Evolutionary conservation across 2,329 filamentous ascomycete genomes (phyloP).

Genomic region (Penicillium expansum): DNA sequence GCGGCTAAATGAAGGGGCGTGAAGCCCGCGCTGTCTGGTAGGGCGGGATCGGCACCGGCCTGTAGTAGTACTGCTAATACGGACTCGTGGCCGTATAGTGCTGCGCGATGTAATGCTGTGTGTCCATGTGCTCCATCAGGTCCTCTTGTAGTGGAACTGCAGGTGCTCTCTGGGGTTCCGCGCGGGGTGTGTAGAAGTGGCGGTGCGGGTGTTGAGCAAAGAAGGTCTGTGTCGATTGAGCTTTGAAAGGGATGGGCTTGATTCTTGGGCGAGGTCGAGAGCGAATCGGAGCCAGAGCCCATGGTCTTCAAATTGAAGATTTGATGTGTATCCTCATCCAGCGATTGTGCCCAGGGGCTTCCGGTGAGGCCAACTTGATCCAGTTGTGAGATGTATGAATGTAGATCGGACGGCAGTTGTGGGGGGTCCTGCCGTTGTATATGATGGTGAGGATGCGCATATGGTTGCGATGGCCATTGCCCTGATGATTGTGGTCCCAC

Average conservation of each 20-base stretch:
- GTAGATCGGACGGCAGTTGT: background rate
- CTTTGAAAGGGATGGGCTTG: background rate
- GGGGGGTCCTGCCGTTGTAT: background rate
- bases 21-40: constrained; percentile 8
- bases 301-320: background rate
- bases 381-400: background rate
- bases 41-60: constrained; percentile 7
- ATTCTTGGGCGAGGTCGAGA: background rate
- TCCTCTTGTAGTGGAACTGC: background rate
- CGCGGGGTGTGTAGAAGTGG: background rate
- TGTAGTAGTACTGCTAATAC: constrained; percentile 7
- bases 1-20: constrained; percentile 9
- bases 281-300: background rate
- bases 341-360: background rate
- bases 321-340: background rate
- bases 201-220: background rate
- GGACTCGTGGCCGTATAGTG: constrained; percentile 3
- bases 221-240: background rate
- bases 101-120: constrained; percentile 4
- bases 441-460: background rate
- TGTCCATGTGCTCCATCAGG: constrained; percentile 2
- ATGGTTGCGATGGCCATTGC: background rate
- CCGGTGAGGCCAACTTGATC: background rate
- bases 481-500: background rate
- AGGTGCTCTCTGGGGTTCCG: background rate